Evolutionary conservation across 1,284 basidiomycete genomes (phyloP).

Genomic region (Volvariella surrecta): DNA sequence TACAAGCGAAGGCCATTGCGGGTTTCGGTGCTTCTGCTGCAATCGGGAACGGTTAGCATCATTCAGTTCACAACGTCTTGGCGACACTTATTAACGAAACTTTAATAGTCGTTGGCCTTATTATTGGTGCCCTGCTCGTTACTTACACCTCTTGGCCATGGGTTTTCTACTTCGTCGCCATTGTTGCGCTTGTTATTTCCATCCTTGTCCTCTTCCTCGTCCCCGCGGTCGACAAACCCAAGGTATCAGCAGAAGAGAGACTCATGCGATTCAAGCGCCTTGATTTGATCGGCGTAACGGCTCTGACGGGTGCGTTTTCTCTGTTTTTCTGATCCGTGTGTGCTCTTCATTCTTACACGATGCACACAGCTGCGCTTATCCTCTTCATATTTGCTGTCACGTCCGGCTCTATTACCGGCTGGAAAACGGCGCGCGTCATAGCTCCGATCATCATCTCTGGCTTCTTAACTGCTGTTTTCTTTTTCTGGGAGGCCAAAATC

Average conservation of each 20-base stretch:
- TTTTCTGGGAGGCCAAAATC: constrained; percentile 31
- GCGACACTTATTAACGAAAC: not conserved
- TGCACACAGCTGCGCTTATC: constrained; percentile 20
- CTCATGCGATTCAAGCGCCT: constrained; percentile 18
- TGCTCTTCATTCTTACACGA: not conserved
- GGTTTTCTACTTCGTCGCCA: constrained; percentile 26
- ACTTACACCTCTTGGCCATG: constrained; percentile 25
- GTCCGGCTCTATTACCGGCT: constrained; percentile 33
- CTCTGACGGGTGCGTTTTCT: constrained; percentile 29
- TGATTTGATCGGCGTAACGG: constrained; percentile 30
- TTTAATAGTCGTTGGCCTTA: constrained; percentile 27
- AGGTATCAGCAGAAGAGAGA: constrained; percentile 2
- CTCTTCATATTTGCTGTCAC: constrained; percentile 43
- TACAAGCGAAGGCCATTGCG: constrained; percentile 26
- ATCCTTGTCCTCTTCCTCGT: constrained; percentile 18
- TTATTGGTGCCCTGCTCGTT: constrained; percentile 35
- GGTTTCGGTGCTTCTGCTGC: constrained; percentile 25
- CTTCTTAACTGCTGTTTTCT: constrained; percentile 28
- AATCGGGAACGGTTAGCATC: constrained; percentile 25
- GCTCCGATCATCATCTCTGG: constrained; percentile 35
- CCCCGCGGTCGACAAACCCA: constrained; percentile 15
- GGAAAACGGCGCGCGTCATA: constrained; percentile 31
- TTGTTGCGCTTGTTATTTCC: constrained; percentile 23
- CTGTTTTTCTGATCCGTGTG: not conserved
- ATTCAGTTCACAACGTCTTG: not conserved